phyloP scores from a whole-genome alignment of 2,329 filamentous ascomycete species.

The Chaetothyriales sp. region DNA sequence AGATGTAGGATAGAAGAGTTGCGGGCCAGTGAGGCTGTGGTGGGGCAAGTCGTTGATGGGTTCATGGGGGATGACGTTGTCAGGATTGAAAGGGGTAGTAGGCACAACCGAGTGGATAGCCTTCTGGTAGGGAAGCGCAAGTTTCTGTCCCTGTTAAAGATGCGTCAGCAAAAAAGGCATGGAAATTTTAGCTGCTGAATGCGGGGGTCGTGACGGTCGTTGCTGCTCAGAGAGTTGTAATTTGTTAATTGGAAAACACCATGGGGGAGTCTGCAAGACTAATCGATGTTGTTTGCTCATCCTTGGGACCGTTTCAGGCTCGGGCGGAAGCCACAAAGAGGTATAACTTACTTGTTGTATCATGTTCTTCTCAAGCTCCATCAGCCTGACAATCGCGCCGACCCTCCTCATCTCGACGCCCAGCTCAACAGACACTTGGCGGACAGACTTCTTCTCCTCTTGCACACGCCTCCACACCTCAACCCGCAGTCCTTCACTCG shows the following conservation, averaged over 20 bases:
- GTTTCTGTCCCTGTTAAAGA: constrained; percentile 51
- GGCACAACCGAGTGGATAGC: constrained; percentile 73
- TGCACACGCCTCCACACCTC: constrained; percentile 60
- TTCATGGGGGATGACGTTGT: constrained; percentile 37
- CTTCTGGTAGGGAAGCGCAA: constrained; percentile 63
- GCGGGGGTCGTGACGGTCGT: constrained; percentile 4
- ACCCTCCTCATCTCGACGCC: constrained; percentile 72
- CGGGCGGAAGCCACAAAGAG: neutral
- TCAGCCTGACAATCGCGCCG: constrained; percentile 71
- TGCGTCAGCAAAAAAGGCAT: neutral
- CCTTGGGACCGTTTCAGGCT: constrained; percentile 28
- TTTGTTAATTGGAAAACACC: constrained; percentile 56
- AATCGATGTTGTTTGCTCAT: constrained; percentile 78
- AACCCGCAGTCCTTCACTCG: constrained; percentile 60
- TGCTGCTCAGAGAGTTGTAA: constrained; percentile 57
- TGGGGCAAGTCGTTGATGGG: constrained; percentile 51
- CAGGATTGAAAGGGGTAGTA: constrained; percentile 35
- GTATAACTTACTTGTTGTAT: constrained; percentile 51
- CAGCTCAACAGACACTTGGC: constrained; percentile 62
- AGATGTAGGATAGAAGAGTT: constrained; percentile 50
- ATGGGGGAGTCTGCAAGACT: constrained; percentile 95
- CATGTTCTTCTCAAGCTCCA: constrained; percentile 74
- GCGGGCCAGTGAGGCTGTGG: constrained; percentile 40
- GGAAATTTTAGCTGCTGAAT: constrained; percentile 13
- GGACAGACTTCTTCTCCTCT: constrained; percentile 52